Evolutionary conservation across 2,329 filamentous ascomycete genomes (phyloP), one percentile per base, ranked within the genome.

Genomic region (Penicillium sp.): DNA sequence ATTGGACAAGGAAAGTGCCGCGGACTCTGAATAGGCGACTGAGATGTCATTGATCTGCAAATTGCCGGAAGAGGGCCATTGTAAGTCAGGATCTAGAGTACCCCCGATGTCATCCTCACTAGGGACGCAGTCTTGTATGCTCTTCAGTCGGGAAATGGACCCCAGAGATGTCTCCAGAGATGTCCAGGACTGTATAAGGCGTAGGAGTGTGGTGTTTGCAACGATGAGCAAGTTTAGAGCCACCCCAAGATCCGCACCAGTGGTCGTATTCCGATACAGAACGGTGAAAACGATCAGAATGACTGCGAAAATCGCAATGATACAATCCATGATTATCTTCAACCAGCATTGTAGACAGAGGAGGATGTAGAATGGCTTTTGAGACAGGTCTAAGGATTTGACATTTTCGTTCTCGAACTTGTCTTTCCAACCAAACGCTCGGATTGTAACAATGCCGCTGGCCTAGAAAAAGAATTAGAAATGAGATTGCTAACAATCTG

Each of bases 161-260:
- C 33, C 47, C 13, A 57, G 21, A 17, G 48, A 57, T 3, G 42
- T 57, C 19, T 57, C 49, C 23, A 57, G 42, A 19, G 55, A 40
- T 12, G 42, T 57, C 48, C 35, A 53, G 17, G 31, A 25, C 31
- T 49, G 31, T 15, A 53, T 21, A 21, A 57, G 40, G 8, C 35
- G 23, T 38, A 57, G 35, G 19, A 52, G 49, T 9, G 49, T 57
- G 21, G 48, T 48, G 37, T 53, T 57, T 38, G 55, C 31, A n/a
- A 50, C 48, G 15, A 57, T 53, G 12, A 53, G 52, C 55, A 53
- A 46, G 19, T 57, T 53, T 13, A 52, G 25, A 35, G 55, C 48
- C 31, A 57, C 21, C 1, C 55, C 41, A 53, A 53, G 33, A 12
- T 53, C 43, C 13, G 52, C 25, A 43, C 41, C 42, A 9, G 31